Conservation (phyloP, 345 rosid genomes). For the Euphorbia tirucalli region DNA sequence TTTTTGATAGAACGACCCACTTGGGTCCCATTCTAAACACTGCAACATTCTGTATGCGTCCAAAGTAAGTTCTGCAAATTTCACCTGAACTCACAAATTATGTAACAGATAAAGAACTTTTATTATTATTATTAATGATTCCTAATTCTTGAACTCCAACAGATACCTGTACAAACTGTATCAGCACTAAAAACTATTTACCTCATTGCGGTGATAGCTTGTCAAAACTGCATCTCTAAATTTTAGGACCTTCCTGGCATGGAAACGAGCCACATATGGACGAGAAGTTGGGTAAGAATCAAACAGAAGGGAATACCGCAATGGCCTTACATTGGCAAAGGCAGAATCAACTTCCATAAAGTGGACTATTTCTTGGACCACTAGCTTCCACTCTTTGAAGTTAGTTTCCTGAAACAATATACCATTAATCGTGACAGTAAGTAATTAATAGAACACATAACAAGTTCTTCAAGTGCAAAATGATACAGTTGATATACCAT, state of each 20-base stretch:
- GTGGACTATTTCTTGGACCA: conserved; percentile 73
- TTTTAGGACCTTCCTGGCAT: conserved; percentile 76
- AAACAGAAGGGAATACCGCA: conserved; percentile 63
- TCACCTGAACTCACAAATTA: conserved; percentile 55
- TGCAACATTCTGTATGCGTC: conserved; percentile 92
- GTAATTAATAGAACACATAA: not conserved
- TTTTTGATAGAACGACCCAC: conserved; percentile 70
- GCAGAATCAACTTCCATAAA: conserved; percentile 50
- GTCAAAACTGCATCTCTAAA: conserved; percentile 79
- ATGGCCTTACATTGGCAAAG: conserved; percentile 55
- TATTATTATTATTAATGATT: not conserved
- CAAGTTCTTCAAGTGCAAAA: not conserved
- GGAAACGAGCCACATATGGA: conserved; percentile 71
- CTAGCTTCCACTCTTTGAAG: conserved; percentile 89
- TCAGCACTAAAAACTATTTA: conserved; percentile 19
- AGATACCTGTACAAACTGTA: not conserved
- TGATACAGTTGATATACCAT: not conserved
- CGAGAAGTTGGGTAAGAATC: conserved; percentile 76
- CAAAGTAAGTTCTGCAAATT: conserved; percentile 89
- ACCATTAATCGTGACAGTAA: not conserved
- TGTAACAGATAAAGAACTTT: conserved; percentile 2
- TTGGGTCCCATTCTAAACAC: conserved; percentile 94
- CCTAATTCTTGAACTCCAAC: conserved; percentile 3
- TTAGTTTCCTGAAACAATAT: conserved; percentile 57
- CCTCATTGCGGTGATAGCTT: conserved; percentile 89